Base-by-base conservation (phyloP, 2,329 filamentous ascomycete genomes). In the Incumbomyces delicatus region DNA sequence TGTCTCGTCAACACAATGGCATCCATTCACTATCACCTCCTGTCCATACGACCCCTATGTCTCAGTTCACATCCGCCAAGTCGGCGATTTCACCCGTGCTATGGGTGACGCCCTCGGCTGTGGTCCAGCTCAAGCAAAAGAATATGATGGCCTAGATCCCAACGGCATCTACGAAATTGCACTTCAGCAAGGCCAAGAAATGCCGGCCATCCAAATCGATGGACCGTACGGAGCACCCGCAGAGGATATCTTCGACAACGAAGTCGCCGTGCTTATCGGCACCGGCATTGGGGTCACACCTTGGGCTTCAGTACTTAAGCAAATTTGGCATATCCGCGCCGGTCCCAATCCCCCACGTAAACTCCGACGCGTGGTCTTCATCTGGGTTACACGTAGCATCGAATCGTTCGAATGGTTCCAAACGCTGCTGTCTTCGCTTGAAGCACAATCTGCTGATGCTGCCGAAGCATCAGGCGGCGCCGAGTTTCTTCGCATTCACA, bases 321-420 rank as follows among this genome's bases (percentile, higher is more conserved):
- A 95, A 65, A 96, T 98, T 67, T 98, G 89, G 87, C 90, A 98
- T 65, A 76, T 94, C 60, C 87, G 92, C 53, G 83, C 92, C 54
- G 80, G 83, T 13, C 89, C 90, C 6, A 92, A 95, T 70, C 87
- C 89, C 18, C 89, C 90, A 1, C 81, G 79, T 41, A 86, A 90
- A 61, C 81, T 98, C 39, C 85, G 88, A 50, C 84, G 92, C 64
- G 90, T 98, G 29, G 92, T 98, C 66, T 98, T 98, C 68, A 94
- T 98, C 71, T 98, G 92, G 92, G 83, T 96, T 43, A 95, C 90
- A 76, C 92, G 86, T 65, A 89, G 95, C 61, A 95, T 89, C 0
- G 85, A 79, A 30, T 95, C 89, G 0, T 98, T 98, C 61, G 92
- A 96, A 69, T 98, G 92, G 92, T 96, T 98, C 74, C 92, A 98